A percentile compares a stretch with the other conserved stretches of the same genome.
Conservation (phyloP, 768 basidiomycete species). For the Hebeloma cylindrosporum region DNA sequence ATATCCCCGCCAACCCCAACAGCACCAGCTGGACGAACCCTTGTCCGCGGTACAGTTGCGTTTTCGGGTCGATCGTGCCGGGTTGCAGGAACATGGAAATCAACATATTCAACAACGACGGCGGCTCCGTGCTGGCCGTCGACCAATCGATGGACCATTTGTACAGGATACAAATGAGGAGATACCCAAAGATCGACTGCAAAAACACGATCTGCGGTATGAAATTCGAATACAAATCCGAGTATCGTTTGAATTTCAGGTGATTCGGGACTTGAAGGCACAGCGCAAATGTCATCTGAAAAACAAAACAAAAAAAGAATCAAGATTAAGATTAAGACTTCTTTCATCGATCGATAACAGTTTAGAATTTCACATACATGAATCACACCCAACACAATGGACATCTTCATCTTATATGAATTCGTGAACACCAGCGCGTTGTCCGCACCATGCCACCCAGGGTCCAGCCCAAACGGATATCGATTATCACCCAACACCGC, state of each 20-base stretch:
- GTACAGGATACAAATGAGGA: constrained; percentile 91
- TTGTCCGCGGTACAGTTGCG: constrained; percentile 86
- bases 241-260: constrained; percentile 83
- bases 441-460: constrained; percentile 91
- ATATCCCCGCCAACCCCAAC: constrained; percentile 74
- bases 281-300: constrained; percentile 96
- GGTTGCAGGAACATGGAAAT: constrained; percentile 96
- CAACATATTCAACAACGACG: constrained; percentile 92
- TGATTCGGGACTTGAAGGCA: constrained; percentile 97
- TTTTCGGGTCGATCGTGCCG: constrained; percentile 66
- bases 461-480: constrained; percentile 96
- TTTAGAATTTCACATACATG: constrained; percentile 88
- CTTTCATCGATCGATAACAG: too few relatives aligned
- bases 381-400: constrained; percentile 91
- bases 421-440: constrained; percentile 94
- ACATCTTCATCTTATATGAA: constrained; percentile 99
- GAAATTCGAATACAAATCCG: constrained; percentile 93
- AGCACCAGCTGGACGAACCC: constrained; percentile 78
- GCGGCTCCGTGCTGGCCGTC: constrained; percentile 63
- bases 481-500: constrained; percentile 61
- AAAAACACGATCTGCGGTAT: constrained; percentile 97
- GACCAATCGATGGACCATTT: constrained; percentile 98
- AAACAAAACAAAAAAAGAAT: background rate
- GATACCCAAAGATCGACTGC: constrained; percentile 96
- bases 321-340: too few relatives aligned